These are phyloP conservation scores for Colletotrichum sansevieriae DNA, from an alignment of 2,329 filamentous ascomycete species.

Conservation along the genomic window DNA sequence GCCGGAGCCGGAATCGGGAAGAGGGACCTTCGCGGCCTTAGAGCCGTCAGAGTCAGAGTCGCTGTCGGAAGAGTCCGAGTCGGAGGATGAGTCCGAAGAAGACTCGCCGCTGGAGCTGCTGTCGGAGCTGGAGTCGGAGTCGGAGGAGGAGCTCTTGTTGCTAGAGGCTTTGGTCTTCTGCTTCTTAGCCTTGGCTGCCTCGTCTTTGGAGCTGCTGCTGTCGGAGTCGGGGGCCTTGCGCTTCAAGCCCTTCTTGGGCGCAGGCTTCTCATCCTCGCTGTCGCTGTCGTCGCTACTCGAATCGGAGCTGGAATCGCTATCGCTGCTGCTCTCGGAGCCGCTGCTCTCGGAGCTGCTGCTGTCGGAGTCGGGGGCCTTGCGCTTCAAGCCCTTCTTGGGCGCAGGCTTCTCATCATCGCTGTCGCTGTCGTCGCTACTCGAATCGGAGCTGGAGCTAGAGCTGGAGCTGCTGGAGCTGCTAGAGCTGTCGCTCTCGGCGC, in stretches of 20 bases:
- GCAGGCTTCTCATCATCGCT: conserved; percentile 31
- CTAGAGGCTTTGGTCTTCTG: conserved; percentile 55
- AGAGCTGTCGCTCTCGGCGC: conserved; percentile 49
- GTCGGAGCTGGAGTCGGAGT: conserved; percentile 47
- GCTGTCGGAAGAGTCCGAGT: conserved; percentile 50
- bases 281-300: conserved; percentile 51
- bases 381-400: conserved; percentile 53
- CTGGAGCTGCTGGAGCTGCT: conserved; percentile 52
- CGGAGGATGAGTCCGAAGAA: conserved; percentile 46
- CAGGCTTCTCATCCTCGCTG: conserved; percentile 31
- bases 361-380: conserved; percentile 53
- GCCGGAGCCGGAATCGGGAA: conserved; percentile 52
- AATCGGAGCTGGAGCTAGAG: conserved; percentile 49
- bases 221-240: conserved; percentile 54
- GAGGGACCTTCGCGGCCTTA: conserved; percentile 10
- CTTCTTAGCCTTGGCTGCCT: conserved; percentile 66
- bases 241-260: conserved; percentile 51
- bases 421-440: conserved; percentile 47
- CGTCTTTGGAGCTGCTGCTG: conserved; percentile 56
- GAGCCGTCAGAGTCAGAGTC: conserved; percentile 46
- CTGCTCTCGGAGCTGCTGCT: conserved; percentile 42
- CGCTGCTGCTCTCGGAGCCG: conserved; percentile 47
- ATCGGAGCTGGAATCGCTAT: conserved; percentile 49
- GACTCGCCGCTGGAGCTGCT: conserved; percentile 50
- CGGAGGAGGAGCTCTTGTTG: conserved; percentile 50